Evolutionary conservation across 2,329 filamentous ascomycete genomes (phyloP).

Genomic region (Epichloe amarillans): DNA sequence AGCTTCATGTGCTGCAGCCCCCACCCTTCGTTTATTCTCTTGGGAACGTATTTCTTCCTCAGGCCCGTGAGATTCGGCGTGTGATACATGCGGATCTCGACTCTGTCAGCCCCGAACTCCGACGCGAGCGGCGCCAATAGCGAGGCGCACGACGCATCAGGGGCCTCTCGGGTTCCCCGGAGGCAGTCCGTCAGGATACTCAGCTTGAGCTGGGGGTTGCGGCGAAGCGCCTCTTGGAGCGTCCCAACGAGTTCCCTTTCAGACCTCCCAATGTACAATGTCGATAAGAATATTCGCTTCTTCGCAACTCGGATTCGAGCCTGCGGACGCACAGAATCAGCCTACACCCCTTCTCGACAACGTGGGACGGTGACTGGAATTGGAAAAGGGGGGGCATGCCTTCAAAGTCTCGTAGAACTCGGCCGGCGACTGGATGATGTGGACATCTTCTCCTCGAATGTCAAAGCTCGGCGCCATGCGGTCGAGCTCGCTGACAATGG

Average conservation of each 20-base stretch:
- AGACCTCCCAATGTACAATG: slow-evolving; percentile 87
- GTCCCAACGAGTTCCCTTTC: slow-evolving; percentile 79
- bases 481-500: slow-evolving; percentile 62
- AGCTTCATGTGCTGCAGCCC: slow-evolving; percentile 98
- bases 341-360: too few relatives aligned
- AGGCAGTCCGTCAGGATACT: slow-evolving; percentile 87
- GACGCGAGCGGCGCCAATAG: slow-evolving; percentile 70
- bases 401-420: slow-evolving; percentile 89
- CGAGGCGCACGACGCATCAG: slow-evolving; percentile 74
- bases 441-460: slow-evolving; percentile 66
- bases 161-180: slow-evolving; percentile 81
- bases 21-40: slow-evolving; percentile 94
- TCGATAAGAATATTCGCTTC: slow-evolving; percentile 79
- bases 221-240: slow-evolving; percentile 58
- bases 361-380: too few relatives aligned
- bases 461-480: slow-evolving; percentile 84
- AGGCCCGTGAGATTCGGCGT: slow-evolving; percentile 88
- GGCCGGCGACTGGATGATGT: slow-evolving; percentile 64
- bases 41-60: slow-evolving; percentile 71
- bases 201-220: slow-evolving; percentile 63
- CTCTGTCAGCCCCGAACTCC: slow-evolving; percentile 71
- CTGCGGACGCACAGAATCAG: slow-evolving; percentile 24
- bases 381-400: slow-evolving; percentile 29
- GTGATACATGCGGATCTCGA: slow-evolving; percentile 95
- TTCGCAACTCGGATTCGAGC: slow-evolving; percentile 70